A percentile compares a stretch with the other conserved stretches of the same genome.
Conservation (phyloP, 495 filamentous ascomycete species). For the Pseudevernia furfuracea region DNA sequence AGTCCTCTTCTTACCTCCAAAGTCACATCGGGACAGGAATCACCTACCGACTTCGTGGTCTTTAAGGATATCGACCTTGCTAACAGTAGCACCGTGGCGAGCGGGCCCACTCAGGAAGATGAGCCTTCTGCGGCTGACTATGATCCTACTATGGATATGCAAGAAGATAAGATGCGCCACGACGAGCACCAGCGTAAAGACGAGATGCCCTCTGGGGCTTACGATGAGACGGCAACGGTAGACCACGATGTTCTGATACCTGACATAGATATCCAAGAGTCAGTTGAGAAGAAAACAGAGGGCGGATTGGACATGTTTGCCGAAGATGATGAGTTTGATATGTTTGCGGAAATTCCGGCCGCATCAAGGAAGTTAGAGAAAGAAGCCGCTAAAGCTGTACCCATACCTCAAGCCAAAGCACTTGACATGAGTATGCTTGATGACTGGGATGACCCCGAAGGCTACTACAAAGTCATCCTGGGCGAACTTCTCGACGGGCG, state of each 20-base stretch:
- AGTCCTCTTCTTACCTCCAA: slow-evolving; percentile 42
- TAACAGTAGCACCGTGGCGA: slow-evolving; percentile 46
- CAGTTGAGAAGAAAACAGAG: slow-evolving; percentile 35
- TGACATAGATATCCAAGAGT: slow-evolving; percentile 33
- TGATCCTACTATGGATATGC: slow-evolving; percentile 88
- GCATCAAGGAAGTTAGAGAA: slow-evolving; percentile 40
- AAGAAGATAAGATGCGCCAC: slow-evolving; percentile 71
- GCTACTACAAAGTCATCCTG: slow-evolving; percentile 86
- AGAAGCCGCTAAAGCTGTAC: slow-evolving; percentile 34
- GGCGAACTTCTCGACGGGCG: slow-evolving; percentile 82
- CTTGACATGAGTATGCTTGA: slow-evolving; percentile 79
- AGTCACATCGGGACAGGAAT: slow-evolving; percentile 40
- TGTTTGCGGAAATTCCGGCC: slow-evolving; percentile 62
- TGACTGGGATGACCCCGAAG: slow-evolving; percentile 88
- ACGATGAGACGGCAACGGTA: slow-evolving; percentile 52
- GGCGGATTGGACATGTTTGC: slow-evolving; percentile 94
- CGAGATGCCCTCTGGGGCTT: slow-evolving; percentile 50
- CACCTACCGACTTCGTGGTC: slow-evolving; percentile 49
- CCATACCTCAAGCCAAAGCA: slow-evolving; percentile 53
- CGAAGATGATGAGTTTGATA: slow-evolving; percentile 79
- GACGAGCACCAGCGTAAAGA: slow-evolving; percentile 51
- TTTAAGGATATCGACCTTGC: slow-evolving; percentile 58
- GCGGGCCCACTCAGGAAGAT: slow-evolving; percentile 53
- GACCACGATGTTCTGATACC: slow-evolving; percentile 52
- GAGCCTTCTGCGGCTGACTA: slow-evolving; percentile 93